Evolutionary conservation across 2,329 filamentous ascomycete species (phyloP).

Genomic region (Trichoderma gracile): DNA sequence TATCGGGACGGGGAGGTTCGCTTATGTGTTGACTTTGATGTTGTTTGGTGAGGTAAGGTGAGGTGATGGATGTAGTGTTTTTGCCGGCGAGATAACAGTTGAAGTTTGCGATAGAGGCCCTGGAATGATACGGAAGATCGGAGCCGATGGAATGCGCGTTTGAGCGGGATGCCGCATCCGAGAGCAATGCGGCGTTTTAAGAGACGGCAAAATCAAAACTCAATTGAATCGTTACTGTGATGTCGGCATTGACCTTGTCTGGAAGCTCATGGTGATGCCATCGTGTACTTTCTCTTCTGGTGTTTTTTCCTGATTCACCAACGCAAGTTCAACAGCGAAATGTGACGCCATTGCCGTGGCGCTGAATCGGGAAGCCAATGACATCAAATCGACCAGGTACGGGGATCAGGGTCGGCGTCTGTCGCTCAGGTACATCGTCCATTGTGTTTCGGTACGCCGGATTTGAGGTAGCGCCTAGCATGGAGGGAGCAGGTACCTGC

Average conservation of each 20-base stretch:
- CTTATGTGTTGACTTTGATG: not conserved
- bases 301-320: not conserved
- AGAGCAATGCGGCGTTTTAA: not conserved
- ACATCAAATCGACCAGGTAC: slow-evolving; percentile 6
- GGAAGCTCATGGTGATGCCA: not conserved
- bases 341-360: slow-evolving; percentile 6
- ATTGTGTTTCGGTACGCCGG: not conserved
- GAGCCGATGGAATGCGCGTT: slow-evolving; percentile 20
- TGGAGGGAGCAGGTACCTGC: no score
- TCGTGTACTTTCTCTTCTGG: not conserved
- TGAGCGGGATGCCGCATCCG: slow-evolving; percentile 6
- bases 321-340: no score
- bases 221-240: not conserved
- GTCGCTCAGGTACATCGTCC: not conserved
- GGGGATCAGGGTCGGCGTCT: not conserved
- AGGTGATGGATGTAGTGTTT: not conserved
- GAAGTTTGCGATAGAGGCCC: no score
- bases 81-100: not conserved
- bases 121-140: slow-evolving; percentile 5
- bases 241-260: not conserved
- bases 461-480: not conserved
- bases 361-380: not conserved
- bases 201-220: not conserved
- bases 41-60: not conserved
- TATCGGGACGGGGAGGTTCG: no score